phyloP scores from a whole-genome alignment of 1,139 yeast genomes.

The Scheffersomyces illinoinensis region DNA sequence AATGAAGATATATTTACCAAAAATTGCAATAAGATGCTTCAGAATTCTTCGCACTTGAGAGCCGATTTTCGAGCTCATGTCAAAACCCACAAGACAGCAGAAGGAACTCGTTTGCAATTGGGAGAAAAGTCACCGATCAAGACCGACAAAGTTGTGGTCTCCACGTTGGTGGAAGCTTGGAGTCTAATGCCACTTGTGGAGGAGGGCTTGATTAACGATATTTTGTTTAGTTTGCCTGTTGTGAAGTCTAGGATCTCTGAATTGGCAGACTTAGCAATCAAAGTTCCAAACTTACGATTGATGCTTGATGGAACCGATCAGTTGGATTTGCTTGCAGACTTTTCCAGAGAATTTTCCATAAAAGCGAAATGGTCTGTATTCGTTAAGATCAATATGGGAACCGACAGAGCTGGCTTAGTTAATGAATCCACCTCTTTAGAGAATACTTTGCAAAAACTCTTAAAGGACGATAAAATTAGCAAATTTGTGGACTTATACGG shows the following conservation, averaged over 20 bases:
- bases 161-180: constrained; percentile 71
- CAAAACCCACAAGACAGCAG: constrained; percentile 67
- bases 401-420: constrained; percentile 62
- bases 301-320: constrained; percentile 67
- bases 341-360: constrained; percentile 19
- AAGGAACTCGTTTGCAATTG: constrained; percentile 34
- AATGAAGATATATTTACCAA: constrained; percentile 27
- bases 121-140: constrained; percentile 17
- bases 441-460: constrained; percentile 27
- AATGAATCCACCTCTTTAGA: constrained; percentile 29
- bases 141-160: constrained; percentile 60
- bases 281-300: constrained; percentile 48
- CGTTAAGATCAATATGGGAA: constrained; percentile 61
- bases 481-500: constrained; percentile 53
- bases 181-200: constrained; percentile 45
- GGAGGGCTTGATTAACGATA: constrained; percentile 52
- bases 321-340: constrained; percentile 45
- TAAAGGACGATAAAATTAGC: constrained; percentile 18
- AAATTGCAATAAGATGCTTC: constrained; percentile 34
- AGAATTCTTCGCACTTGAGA: constrained; percentile 24
- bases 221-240: constrained; percentile 71
- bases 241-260: constrained; percentile 54
- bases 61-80: constrained; percentile 65
- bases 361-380: constrained; percentile 54
- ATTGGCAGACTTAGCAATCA: constrained; percentile 41